Conservation (phyloP, 78 protist genomes). For the Dictyostelium firmibasis region DNA sequence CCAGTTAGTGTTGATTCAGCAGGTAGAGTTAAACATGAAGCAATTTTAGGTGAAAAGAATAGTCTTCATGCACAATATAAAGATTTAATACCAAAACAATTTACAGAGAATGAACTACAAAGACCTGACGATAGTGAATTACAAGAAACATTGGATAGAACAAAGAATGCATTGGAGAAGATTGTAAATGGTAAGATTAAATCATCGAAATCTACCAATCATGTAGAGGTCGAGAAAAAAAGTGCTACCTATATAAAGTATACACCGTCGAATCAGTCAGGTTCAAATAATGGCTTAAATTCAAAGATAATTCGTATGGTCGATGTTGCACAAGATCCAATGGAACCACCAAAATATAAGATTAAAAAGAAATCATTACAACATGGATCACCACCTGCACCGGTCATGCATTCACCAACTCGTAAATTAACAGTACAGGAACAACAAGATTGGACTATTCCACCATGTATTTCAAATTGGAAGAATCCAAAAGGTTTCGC, state of each 20-base stretch:
- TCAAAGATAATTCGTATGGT: conserved; percentile 91
- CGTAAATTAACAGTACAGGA: conserved; percentile 88
- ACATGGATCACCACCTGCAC: conserved; percentile 96
- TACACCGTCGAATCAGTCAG: conserved; percentile 58
- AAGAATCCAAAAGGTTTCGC: conserved; percentile 98
- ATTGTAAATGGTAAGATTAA: conserved; percentile 57
- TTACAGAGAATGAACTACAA: conserved; percentile 69
- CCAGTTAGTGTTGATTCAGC: conserved; percentile 30
- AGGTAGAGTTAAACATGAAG: conserved; percentile 69
- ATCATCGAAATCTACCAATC: conserved; percentile 44
- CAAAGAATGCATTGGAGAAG: conserved; percentile 79
- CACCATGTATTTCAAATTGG: conserved; percentile 98
- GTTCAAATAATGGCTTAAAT: conserved; percentile 8
- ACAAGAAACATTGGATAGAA: conserved; percentile 66
- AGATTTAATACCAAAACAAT: conserved; percentile 75
- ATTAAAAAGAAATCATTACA: conserved; percentile 70
- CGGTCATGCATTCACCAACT: conserved; percentile 98
- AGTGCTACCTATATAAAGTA: conserved; percentile 78
- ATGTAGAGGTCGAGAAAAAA: not conserved
- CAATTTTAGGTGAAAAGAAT: conserved; percentile 40
- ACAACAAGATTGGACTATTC: conserved; percentile 95
- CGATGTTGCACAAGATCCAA: conserved; percentile 93
- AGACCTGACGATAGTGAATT: conserved; percentile 86
- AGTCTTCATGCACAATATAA: conserved; percentile 32
- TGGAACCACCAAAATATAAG: conserved; percentile 96